These are phyloP conservation scores for Nemania diffusa DNA, from an alignment of 2,329 filamentous ascomycete genomes.

Conservation along the genomic window DNA sequence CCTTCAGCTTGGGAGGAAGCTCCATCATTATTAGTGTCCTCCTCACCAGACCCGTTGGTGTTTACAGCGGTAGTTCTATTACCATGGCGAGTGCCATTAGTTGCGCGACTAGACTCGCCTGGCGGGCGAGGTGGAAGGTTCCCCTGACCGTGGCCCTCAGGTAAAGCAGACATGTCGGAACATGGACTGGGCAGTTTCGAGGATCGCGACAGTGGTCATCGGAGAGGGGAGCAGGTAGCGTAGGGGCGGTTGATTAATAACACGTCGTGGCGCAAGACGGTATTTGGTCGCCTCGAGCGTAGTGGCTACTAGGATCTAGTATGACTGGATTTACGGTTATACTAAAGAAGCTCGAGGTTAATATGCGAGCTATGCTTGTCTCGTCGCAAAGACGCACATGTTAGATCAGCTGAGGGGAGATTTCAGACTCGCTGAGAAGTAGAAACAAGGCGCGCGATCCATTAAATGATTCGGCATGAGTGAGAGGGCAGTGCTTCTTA, in stretches of 20 bases:
- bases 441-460: neutral
- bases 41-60: neutral
- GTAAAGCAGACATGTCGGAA: constrained; percentile 31
- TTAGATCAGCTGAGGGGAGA: neutral
- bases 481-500: neutral
- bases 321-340: neutral
- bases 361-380: neutral
- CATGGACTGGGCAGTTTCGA: constrained; percentile 27
- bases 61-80: neutral
- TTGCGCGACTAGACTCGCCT: neutral
- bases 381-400: neutral
- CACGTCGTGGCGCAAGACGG: constrained; percentile 2
- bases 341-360: neutral
- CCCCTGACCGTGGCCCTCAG: constrained; percentile 10
- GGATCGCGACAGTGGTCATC: constrained; percentile 22
- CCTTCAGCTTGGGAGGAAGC: neutral
- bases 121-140: neutral
- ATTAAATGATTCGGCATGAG: neutral
- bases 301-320: constrained; percentile 13
- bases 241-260: neutral
- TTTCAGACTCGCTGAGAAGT: neutral
- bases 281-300: neutral
- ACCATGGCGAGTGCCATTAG: neutral
- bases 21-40: neutral
- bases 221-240: constrained; percentile 2